Evolutionary conservation across 441 rosid species (phyloP), one percentile per base, ranked within the genome.

Genomic region (Metrosideros polymorpha): DNA sequence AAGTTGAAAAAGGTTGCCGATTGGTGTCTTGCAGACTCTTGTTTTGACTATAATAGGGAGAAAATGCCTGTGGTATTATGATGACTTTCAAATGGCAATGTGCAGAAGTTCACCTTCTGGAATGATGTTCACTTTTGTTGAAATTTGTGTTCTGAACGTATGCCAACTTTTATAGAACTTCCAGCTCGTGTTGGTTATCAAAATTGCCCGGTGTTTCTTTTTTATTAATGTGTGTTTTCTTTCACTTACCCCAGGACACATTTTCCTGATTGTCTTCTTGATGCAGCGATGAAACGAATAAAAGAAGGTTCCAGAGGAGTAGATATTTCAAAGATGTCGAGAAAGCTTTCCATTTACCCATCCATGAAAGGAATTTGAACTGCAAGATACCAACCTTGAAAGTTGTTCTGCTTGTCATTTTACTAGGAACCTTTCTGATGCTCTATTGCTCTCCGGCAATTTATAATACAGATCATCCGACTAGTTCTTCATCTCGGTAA

Each of bases 381-480:
- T 93, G 90, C 96, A 94, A 89, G 91, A 86, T 90, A 57, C 85
- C 94, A 63, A 90, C 94, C n/a, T 87, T 94, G 84, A 94, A 92
- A 89, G 76, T 91, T 83, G 94, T 95, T 71, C 88, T 94, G 87
- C 53, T 92, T 75, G 86, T 94, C 84, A 92, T 94, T 88, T 86
- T 94, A 14, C 84, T 95, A 27, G 98, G 96, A 89, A 92, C 95
- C 54, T 88, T 95, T 59, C 50, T 94, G 79, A 94, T 94, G 7
- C 92, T 95, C 75, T 90, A 88, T 88, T 93, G 90, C 85, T 94
- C 96, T 84, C 98, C 98, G 12, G 90, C 92, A 0, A 93, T 95
- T 55, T 85, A 94, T 87, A 90, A 94, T 90, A 91, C 93, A 45
- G 97, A 96, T 86, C 94, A 87, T 85, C 94, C 94, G 57, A 90